Conservation (phyloP, 306 rosid genomes). For the Medicago ruthenica region DNA sequence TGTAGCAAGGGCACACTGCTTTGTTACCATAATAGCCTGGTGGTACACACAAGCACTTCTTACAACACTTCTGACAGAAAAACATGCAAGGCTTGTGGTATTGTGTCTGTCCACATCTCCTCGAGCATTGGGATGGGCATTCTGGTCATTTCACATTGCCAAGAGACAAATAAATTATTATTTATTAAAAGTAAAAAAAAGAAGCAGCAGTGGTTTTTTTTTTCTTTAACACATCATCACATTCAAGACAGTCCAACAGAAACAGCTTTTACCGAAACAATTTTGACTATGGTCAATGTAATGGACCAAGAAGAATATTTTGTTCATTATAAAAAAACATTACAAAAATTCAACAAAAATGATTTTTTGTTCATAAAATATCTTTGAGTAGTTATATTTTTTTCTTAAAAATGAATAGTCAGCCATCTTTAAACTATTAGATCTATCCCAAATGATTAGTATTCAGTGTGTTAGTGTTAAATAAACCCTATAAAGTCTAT, state of each 20-base stretch:
- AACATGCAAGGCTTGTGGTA: slow-evolving; percentile 55
- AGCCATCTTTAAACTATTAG: too few species aligned
- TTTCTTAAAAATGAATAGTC: too few species aligned
- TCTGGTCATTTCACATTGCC: slow-evolving; percentile 43
- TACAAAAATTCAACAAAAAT: too few species aligned
- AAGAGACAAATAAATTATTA: neutral
- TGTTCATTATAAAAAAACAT: neutral
- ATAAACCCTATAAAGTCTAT: neutral
- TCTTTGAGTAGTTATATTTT: too few species aligned
- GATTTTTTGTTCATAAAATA: too few species aligned
- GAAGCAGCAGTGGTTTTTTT: too few species aligned
- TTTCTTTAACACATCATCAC: neutral
- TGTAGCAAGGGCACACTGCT: slow-evolving; percentile 55
- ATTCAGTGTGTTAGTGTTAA: too few species aligned
- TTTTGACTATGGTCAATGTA: slow-evolving; percentile 40
- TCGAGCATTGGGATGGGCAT: slow-evolving; percentile 51
- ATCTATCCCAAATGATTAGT: too few species aligned
- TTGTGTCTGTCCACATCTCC: slow-evolving; percentile 50
- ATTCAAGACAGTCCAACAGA: slow-evolving; percentile 12
- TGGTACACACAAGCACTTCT: slow-evolving; percentile 49
- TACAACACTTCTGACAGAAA: slow-evolving; percentile 55
- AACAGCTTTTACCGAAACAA: neutral
- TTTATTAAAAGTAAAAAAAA: neutral
- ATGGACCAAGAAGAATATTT: slow-evolving; percentile 6
- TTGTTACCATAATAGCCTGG: slow-evolving; percentile 51